Evolutionary conservation across 805 yeast genomes (phyloP).

Genomic region (Kuraishia piskuri): DNA sequence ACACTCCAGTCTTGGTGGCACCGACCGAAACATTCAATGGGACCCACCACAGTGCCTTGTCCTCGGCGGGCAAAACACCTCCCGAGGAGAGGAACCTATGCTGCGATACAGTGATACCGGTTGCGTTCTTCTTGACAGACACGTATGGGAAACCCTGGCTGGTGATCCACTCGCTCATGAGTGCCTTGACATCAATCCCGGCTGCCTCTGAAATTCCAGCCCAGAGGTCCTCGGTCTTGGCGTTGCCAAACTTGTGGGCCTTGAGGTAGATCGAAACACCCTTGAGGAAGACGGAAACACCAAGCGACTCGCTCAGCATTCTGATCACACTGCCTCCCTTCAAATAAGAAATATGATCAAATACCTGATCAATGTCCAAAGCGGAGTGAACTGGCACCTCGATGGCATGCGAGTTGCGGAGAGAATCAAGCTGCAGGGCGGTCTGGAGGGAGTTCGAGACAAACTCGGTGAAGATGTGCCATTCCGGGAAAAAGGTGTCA

Average conservation of each 20-base stretch:
- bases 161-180: constrained; percentile 68
- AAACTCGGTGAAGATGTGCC: constrained; percentile 63
- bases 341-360: constrained; percentile 72
- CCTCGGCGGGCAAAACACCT: constrained; percentile 49
- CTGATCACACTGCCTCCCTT: constrained; percentile 75
- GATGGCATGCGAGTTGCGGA: constrained; percentile 67
- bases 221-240: constrained; percentile 72
- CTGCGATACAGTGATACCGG: constrained; percentile 38
- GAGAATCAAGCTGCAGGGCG: constrained; percentile 46
- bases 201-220: constrained; percentile 51
- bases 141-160: constrained; percentile 69
- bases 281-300: constrained; percentile 56
- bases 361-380: constrained; percentile 71
- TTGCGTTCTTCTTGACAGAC: constrained; percentile 30
- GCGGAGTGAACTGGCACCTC: constrained; percentile 77
- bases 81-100: constrained; percentile 57
- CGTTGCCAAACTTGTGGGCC: constrained; percentile 57
- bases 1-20: constrained; percentile 4
- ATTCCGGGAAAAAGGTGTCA: constrained; percentile 64
- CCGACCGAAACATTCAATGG: constrained; percentile 32
- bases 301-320: constrained; percentile 68
- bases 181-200: constrained; percentile 46
- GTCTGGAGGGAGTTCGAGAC: constrained; percentile 42
- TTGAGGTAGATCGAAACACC: constrained; percentile 69
- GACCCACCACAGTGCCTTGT: constrained; percentile 51